Evolutionary conservation across 148 eudicot species (phyloP), one percentile per base, ranked within the genome.

Genomic region (Fagopyrum homotropicum): DNA sequence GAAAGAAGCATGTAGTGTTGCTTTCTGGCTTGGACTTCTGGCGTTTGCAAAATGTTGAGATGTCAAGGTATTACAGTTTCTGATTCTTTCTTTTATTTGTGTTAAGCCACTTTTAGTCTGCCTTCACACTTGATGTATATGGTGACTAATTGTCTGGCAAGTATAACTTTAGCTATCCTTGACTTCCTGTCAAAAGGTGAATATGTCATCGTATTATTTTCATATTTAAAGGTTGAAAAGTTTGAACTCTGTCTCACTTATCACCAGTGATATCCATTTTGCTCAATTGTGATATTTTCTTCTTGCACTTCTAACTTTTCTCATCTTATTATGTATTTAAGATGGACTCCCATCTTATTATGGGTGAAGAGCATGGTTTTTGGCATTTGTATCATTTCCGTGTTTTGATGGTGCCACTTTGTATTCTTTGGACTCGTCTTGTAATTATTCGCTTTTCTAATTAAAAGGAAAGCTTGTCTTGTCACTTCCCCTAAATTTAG

Each of bases 11-110:
- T 82, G 84, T 90, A n/a, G 66, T 92, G 60, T 51, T 96, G 69
- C 98, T 96, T 73, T 96, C 99, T 75, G 89, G 99, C 89, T 84
- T 96, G 81, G 99, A 96, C 78, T 96, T 96, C 83, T 86, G 91
- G 64, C 86, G 86, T 51, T 96, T 98, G 97, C 85, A 83, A 72
- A 88, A 82, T 73, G 84, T 96, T 63, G 98, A 96, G 72, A 88
- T 85, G 91, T 92, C 99, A 77, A 92, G 97, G 99, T 90, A 89
- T 52, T 71, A 43, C 9, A 5, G 19, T 66, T 43, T 66, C 47
- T 43, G 35, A 66, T 66, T 14, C 6, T 40, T 66, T 66, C 71
- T 66, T 66, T n/a, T 43, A 16, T 40, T 66, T 35, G 63, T 57
- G 9, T 57, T 29, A 57, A 57, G 9, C 30, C 3, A 11, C 35